phyloP scores from a whole-genome alignment of 2,329 filamentous ascomycete species.

The Thyridium curvatum region DNA sequence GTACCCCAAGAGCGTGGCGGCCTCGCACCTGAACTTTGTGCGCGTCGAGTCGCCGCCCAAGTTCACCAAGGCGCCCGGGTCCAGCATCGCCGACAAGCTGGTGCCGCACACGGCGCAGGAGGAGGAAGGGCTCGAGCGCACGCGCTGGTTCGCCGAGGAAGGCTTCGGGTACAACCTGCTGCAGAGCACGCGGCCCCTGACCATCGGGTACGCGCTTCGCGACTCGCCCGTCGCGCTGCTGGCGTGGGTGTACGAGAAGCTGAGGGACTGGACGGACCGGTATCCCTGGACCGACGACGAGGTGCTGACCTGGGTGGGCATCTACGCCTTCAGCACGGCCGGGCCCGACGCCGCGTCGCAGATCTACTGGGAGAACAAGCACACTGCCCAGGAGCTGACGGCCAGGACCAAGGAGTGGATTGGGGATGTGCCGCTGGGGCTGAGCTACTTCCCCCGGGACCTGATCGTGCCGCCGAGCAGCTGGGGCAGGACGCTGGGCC shows the following conservation, averaged over 20 bases:
- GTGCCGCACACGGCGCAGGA: conserved; percentile 47
- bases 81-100: conserved; percentile 49
- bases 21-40: conserved; percentile 56
- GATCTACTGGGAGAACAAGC: conserved; percentile 66
- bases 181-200: conserved; percentile 66
- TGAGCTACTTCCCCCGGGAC: conserved; percentile 54
- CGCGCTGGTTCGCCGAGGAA: conserved; percentile 45
- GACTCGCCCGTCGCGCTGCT: conserved; percentile 66
- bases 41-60: conserved; percentile 35
- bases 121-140: conserved; percentile 41
- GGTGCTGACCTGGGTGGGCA: conserved; percentile 65
- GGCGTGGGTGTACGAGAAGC: conserved; percentile 77
- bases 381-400: conserved; percentile 17
- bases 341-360: conserved; percentile 60
- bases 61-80: conserved; percentile 43
- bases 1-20: conserved; percentile 51
- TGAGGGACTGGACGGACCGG: conserved; percentile 68
- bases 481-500: conserved; percentile 53
- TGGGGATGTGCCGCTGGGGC: conserved; percentile 36
- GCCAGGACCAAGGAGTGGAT: no score
- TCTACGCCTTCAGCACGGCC: conserved; percentile 66
- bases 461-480: conserved; percentile 44
- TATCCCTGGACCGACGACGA: conserved; percentile 74
- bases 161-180: conserved; percentile 52
- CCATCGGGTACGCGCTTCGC: conserved; percentile 60